These are phyloP conservation scores for Hygrophoropsis aurantiaca DNA, from an alignment of 768 basidiomycete genomes.

Conservation along the genomic window DNA sequence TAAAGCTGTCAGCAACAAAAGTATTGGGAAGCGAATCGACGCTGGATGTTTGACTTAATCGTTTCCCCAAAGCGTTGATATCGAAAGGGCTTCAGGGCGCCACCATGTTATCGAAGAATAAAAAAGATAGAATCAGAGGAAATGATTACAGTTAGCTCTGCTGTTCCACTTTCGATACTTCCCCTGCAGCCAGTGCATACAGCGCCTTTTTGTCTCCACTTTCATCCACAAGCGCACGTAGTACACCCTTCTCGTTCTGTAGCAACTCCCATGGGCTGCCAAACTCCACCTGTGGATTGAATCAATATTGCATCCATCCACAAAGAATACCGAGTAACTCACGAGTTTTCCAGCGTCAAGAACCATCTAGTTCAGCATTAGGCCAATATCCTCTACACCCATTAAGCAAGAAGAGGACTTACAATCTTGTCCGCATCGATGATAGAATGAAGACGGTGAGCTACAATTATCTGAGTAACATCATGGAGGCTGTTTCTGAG, in stretches of 20 bases:
- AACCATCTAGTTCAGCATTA: constrained; percentile 33
- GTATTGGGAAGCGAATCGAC: too few species aligned
- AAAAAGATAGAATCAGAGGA: too few species aligned
- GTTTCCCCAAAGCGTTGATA: too few species aligned
- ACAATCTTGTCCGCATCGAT: constrained; percentile 65
- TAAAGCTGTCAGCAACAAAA: too few species aligned
- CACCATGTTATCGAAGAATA: too few species aligned
- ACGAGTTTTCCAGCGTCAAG: constrained; percentile 42
- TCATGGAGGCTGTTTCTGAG: constrained; percentile 46
- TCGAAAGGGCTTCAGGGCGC: too few species aligned
- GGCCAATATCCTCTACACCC: constrained; percentile 1
- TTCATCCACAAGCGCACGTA: constrained; percentile 57
- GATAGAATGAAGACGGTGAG: constrained; percentile 57
- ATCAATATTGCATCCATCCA: background rate
- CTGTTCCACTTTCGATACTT: too few species aligned
- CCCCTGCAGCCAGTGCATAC: constrained; percentile 35
- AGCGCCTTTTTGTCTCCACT: constrained; percentile 52
- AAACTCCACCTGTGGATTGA: constrained; percentile 41
- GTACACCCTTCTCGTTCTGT: constrained; percentile 45
- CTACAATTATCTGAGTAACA: constrained; percentile 57
- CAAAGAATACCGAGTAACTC: constrained; percentile 12
- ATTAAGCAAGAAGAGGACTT: constrained; percentile 4
- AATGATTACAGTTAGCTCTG: too few species aligned
- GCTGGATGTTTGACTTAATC: too few species aligned
- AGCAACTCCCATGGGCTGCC: constrained; percentile 52